Base-by-base conservation (phyloP, 768 basidiomycete species). In the Suillus decipiens region DNA sequence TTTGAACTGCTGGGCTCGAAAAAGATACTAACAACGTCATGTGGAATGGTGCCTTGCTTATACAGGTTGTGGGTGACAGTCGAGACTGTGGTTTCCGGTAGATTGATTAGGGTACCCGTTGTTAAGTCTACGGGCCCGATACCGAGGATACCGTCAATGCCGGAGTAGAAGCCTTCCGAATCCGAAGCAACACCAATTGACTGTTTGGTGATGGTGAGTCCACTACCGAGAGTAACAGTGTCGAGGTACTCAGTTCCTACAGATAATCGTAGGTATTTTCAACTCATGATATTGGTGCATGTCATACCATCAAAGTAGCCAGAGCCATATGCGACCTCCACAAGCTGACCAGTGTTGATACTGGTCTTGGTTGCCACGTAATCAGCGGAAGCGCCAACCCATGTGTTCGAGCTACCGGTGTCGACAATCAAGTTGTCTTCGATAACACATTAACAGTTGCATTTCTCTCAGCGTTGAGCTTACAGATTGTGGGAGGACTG, bases 341-440 rank as follows among this genome's bases (percentile, higher is more conserved):
- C 85, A 39, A 69, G 36, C 62, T 84, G 66, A 1, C 68, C 64
- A n/a, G 86, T 88, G 64, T 78, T 63, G 14, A 43, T 68, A 62
- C 84, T 86, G 31, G 86, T 83, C 58, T 76, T 76, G 8, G 89
- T 88, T 64, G 65, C 63, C n/a, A 70, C 70, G 67, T 86, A 90
- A 1, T 73, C 12, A 24, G 67, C 73, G 12, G 31, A 65, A 31
- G 88, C 85, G n/a, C 88, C 87, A 48, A 90, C 77, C 88, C 88
- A 90, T 31, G 88, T 89, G 76, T 89, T 89, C n/a, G 88, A 87
- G 72, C 86, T 87, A 41, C 73, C 59, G 3, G 87, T 88, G 69
- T 89, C 88, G 55, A 89, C 75, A 60, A 89, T 68, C 51, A 90
- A 79, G 3, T 70, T 58, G 70, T 84, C 87, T 89, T 63, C 50